Conservation (phyloP, 2,329 filamentous ascomycete genomes). For the Teratosphaeria zuluensis region DNA sequence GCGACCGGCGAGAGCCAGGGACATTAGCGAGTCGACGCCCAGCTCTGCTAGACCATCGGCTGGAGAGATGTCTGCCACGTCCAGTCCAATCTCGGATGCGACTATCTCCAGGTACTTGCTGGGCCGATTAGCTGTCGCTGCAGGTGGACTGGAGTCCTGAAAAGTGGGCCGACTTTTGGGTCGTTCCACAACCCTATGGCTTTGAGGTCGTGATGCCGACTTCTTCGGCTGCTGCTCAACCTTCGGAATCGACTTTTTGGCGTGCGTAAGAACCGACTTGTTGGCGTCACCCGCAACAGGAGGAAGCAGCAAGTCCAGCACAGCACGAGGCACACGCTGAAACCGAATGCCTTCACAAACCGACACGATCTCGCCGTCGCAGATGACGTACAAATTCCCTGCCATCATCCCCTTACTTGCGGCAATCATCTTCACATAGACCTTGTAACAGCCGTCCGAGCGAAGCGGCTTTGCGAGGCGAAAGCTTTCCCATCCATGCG, state of each 20-base stretch:
- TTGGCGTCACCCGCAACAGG: no score
- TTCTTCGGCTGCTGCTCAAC: no score
- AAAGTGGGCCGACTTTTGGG: neutral
- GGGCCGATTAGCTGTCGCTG: no score
- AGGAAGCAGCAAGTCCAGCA: neutral
- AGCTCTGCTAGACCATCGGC: neutral
- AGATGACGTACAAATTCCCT: neutral
- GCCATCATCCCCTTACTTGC: neutral
- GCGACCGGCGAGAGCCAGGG: constrained; percentile 13
- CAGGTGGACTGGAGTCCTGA: no score
- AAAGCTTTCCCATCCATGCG: constrained; percentile 19
- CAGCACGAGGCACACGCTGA: neutral
- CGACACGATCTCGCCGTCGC: neutral
- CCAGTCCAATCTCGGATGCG: neutral
- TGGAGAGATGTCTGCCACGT: neutral
- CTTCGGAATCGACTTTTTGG: no score
- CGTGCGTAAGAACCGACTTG: no score
- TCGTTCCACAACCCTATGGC: no score
- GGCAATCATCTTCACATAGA: neutral
- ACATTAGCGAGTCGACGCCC: constrained; percentile 20
- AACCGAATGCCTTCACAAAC: neutral
- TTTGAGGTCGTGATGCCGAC: no score
- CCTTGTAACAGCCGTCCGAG: no score
- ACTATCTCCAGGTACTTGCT: neutral
- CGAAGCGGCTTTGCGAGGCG: no score